Base-by-base conservation (phyloP, 192 early-diverging fungal species). In the Lunasporangiospora selenospora region DNA sequence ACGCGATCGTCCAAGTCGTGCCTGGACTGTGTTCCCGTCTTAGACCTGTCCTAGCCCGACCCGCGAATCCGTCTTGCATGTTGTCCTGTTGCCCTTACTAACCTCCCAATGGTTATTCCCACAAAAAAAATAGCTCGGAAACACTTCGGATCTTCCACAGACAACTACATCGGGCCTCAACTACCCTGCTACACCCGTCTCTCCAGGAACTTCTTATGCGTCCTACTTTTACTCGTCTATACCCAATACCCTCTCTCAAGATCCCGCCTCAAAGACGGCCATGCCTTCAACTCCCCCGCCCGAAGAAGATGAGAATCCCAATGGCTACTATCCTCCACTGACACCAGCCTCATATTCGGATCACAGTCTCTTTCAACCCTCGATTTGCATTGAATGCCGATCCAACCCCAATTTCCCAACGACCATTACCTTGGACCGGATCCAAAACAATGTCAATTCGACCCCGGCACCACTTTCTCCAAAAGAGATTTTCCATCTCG, bases 401-500 rank as follows among this genome's bases (percentile, higher is more conserved):
- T 49, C 69, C 2, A 44, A 55, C 10, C 45, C 53, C 32, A 73
- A 62, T 13, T 38, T 41, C 0, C 60, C 69, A 2, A 63, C 69
- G 3, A 50, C 43, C 0, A 52, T 73, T 40, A 73, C 55, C 16
- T 46, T 73, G 15, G 69, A 73, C 18, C 33, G 69, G 24, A 73
- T 73, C 50, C 47, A 37, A 31, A 50, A 37, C 49, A 63, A 63
- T 16, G 54, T 73, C 21, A 18, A 24, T 3, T 29, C 37, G 11
- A 29, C 58, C 6, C 36, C 61, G 27, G 59, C 59, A 13, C 69
- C 69, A 1, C 33, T 73, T 8, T 13, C 48, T 6, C 8, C 48
- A 9, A 73, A 63, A 19, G 69, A 73, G 11, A 73, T 73, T n/a
- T 73, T 73, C 34, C 69, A 63, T 32, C 40, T 73, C 4, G 69